Conservation (phyloP, 2,329 filamentous ascomycete species). For the Diplocarpon rosae region DNA sequence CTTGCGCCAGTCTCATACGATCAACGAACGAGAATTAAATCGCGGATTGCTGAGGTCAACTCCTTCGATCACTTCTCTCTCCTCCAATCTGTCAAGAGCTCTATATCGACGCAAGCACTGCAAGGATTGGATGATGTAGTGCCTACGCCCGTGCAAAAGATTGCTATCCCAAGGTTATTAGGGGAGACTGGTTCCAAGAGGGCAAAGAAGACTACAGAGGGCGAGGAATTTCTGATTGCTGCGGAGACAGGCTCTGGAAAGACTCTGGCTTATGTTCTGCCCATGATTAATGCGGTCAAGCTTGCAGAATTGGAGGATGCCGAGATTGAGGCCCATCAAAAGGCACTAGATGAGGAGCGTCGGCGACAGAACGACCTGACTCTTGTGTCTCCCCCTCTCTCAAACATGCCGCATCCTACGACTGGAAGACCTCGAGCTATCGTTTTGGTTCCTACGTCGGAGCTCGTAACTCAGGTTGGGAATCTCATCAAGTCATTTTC, state of each 20-base stretch:
- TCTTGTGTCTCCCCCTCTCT: conserved; percentile 44
- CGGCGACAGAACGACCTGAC: conserved; percentile 47
- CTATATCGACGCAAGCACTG: conserved; percentile 63
- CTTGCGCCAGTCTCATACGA: conserved; percentile 69
- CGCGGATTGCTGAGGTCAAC: conserved; percentile 53
- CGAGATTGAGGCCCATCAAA: conserved; percentile 46
- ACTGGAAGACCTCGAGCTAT: conserved; percentile 73
- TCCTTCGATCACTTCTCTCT: conserved; percentile 75
- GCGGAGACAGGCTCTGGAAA: conserved; percentile 97
- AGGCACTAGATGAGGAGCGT: conserved; percentile 45
- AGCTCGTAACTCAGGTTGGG: conserved; percentile 83
- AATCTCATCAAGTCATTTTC: conserved; percentile 70
- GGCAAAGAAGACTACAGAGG: conserved; percentile 25
- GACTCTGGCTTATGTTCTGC: conserved; percentile 84
- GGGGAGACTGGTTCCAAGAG: conserved; percentile 33
- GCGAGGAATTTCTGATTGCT: conserved; percentile 63
- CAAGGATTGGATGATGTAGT: conserved; percentile 61
- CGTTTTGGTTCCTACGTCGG: conserved; percentile 82
- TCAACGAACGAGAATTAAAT: conserved; percentile 41
- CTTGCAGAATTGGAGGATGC: conserved; percentile 52
- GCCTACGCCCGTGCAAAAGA: conserved; percentile 80
- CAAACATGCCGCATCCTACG: conserved; percentile 58
- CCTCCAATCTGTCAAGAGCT: conserved; percentile 58
- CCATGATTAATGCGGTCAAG: conserved; percentile 78
- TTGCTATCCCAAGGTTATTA: conserved; percentile 76